phyloP scores from a whole-genome alignment of 306 rosid species.

The Acacia confusa region DNA sequence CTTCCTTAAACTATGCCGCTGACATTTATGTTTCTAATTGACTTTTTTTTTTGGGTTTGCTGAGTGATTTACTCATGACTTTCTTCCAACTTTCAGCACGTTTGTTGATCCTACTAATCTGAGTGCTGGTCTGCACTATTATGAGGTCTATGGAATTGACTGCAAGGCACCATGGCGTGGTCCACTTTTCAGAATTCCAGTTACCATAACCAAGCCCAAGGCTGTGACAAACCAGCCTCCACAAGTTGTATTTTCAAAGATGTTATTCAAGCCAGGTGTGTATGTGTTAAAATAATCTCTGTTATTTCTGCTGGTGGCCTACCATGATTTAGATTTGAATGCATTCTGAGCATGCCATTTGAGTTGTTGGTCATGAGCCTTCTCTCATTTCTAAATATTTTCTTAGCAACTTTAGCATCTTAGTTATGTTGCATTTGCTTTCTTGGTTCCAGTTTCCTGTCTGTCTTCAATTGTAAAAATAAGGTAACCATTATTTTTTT shows the following conservation, averaged over 20 bases:
- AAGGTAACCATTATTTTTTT: constrained; percentile 23
- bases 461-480: constrained; percentile 22
- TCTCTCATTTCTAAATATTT: constrained; percentile 7
- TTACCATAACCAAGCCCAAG: constrained; percentile 82
- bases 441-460: constrained; percentile 23
- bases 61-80: constrained; percentile 24
- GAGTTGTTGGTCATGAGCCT: constrained; percentile 9
- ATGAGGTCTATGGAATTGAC: constrained; percentile 82
- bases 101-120: constrained; percentile 85
- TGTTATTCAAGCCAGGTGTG: constrained; percentile 87
- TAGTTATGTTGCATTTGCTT: constrained; percentile 15
- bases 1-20: constrained; percentile 6
- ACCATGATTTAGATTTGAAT: constrained; percentile 1
- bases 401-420: constrained; percentile 21
- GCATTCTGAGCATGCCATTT: constrained; percentile 12
- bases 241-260: constrained; percentile 59
- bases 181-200: constrained; percentile 92
- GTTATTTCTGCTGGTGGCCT: constrained; percentile 32
- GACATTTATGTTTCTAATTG: constrained; percentile 15
- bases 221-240: constrained; percentile 61
- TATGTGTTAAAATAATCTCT: constrained; percentile 22
- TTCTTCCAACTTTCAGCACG: constrained; percentile 54
- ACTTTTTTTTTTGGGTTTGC: constrained; percentile 10
- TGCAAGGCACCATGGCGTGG: constrained; percentile 99
- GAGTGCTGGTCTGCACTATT: constrained; percentile 83